A percentile compares a stretch with the other conserved stretches of the same genome.
phyloP scores from a whole-genome alignment of 2,329 filamentous ascomycete species.

The Talaromyces sp. region DNA sequence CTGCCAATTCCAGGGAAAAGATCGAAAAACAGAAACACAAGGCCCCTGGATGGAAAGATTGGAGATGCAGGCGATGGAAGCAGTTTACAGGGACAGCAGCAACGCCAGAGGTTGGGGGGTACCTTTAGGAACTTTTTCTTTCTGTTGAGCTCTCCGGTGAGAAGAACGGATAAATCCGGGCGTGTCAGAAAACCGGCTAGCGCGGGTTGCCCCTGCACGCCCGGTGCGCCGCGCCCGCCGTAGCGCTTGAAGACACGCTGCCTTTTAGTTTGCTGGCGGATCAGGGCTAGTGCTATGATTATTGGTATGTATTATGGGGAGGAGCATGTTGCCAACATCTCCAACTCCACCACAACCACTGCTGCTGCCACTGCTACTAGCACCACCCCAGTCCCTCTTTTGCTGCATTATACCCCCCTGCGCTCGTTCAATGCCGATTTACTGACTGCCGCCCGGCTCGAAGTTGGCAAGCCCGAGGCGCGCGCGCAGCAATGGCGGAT shows the following conservation, averaged over 20 bases:
- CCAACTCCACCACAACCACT: not conserved
- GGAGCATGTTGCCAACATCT: not conserved
- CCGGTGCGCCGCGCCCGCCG: slow-evolving; percentile 12
- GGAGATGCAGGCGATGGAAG: slow-evolving; percentile 16
- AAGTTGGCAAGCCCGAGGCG: slow-evolving; percentile 29
- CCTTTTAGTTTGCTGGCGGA: not conserved
- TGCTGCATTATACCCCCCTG: slow-evolving; percentile 14
- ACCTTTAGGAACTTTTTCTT: slow-evolving; percentile 32
- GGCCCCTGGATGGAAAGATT: slow-evolving; percentile 13
- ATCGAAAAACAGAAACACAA: slow-evolving; percentile 6
- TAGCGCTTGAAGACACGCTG: slow-evolving; percentile 15
- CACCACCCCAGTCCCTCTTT: slow-evolving; percentile 11
- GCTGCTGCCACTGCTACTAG: not conserved
- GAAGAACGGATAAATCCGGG: slow-evolving; percentile 27
- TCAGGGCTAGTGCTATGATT: not conserved
- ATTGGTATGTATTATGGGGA: not conserved
- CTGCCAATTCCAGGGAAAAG: slow-evolving; percentile 16
- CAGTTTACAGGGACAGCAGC: too few relatives aligned
- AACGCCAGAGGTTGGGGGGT: slow-evolving; percentile 21
- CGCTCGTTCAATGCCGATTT: slow-evolving; percentile 23
- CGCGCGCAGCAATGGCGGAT: slow-evolving; percentile 37
- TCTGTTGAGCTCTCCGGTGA: slow-evolving; percentile 39
- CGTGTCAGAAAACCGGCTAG: not conserved
- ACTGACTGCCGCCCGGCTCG: slow-evolving; percentile 17
- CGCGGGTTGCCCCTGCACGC: slow-evolving; percentile 12